These are phyloP conservation scores for Colletotrichum musae DNA, from an alignment of 2,329 filamentous ascomycete species.

Conservation along the genomic window DNA sequence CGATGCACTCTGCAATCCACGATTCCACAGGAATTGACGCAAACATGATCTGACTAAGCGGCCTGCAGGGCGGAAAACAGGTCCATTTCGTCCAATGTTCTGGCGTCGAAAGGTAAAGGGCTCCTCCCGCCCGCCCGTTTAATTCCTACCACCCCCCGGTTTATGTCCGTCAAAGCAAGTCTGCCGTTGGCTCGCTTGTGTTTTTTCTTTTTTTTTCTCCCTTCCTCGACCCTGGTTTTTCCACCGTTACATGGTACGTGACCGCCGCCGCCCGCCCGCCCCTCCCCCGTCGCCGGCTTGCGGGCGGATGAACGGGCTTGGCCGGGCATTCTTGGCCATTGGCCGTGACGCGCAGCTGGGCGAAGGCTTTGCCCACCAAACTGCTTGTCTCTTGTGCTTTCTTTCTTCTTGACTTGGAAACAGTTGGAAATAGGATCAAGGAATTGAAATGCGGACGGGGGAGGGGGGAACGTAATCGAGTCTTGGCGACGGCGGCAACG, in stretches of 20 bases:
- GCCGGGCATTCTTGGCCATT: background rate
- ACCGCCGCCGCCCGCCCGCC: too few relatives aligned
- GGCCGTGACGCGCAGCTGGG: background rate
- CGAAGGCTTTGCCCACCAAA: background rate
- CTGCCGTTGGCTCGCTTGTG: background rate
- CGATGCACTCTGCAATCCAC: background rate
- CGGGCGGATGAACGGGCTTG: background rate
- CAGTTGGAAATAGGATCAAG: too few relatives aligned
- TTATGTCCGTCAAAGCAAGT: background rate
- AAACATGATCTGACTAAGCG: background rate
- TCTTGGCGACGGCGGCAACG: slow-evolving; percentile 9
- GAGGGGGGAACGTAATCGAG: background rate
- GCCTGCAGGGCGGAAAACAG: too few relatives aligned
- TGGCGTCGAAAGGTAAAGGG: background rate
- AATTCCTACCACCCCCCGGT: background rate
- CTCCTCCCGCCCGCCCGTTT: background rate
- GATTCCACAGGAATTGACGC: background rate
- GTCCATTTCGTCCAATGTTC: slow-evolving; percentile 2
- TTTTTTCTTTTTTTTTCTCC: too few relatives aligned
- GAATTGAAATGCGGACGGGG: too few relatives aligned
- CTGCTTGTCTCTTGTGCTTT: background rate
- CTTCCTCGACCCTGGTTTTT: background rate
- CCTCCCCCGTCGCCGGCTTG: background rate
- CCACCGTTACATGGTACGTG: background rate
- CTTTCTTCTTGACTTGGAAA: background rate